Evolutionary conservation across 257 asterid species (phyloP).

Genomic region (Penstemon eatonii): DNA sequence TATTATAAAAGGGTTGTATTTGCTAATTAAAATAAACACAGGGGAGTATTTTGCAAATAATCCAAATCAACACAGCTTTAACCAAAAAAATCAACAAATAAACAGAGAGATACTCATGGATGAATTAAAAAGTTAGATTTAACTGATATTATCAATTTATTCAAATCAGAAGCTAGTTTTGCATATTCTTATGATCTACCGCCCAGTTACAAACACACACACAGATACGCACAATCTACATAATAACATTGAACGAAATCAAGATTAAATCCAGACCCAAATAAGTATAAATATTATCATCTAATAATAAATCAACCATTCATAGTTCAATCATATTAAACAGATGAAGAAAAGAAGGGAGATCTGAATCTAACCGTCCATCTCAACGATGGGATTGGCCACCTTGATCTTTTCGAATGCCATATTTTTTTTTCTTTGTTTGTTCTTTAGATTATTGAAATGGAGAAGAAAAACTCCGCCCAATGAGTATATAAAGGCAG

Average conservation of each 20-base stretch:
- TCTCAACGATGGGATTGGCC: slow-evolving; percentile 95
- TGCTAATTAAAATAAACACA: no score
- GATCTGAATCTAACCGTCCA: slow-evolving; percentile 95
- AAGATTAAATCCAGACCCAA: slow-evolving; percentile 25
- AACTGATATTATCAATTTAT: slow-evolving; percentile 9
- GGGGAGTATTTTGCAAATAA: no score
- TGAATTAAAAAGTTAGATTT: slow-evolving; percentile 26
- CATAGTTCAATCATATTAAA: no score
- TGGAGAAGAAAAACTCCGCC: no score
- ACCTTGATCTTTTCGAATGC: slow-evolving; percentile 89
- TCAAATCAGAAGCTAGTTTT: slow-evolving; percentile 6
- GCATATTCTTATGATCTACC: slow-evolving; percentile 15
- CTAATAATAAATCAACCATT: no score
- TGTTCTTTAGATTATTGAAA: no score
- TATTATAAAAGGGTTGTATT: no score
- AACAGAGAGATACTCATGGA: neutral
- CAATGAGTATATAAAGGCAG: no score
- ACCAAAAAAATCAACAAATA: slow-evolving; percentile 7
- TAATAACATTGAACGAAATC: neutral
- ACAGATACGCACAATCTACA: neutral
- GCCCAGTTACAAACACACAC: neutral
- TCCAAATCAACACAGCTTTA: neutral
- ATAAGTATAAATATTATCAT: neutral
- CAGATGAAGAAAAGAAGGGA: slow-evolving; percentile 26
- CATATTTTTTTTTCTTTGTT: slow-evolving; percentile 34